Evolutionary conservation across 1,139 yeast genomes (phyloP), one percentile per base, ranked within the genome.

Genomic region (Saccharomyces pastorianus): DNA sequence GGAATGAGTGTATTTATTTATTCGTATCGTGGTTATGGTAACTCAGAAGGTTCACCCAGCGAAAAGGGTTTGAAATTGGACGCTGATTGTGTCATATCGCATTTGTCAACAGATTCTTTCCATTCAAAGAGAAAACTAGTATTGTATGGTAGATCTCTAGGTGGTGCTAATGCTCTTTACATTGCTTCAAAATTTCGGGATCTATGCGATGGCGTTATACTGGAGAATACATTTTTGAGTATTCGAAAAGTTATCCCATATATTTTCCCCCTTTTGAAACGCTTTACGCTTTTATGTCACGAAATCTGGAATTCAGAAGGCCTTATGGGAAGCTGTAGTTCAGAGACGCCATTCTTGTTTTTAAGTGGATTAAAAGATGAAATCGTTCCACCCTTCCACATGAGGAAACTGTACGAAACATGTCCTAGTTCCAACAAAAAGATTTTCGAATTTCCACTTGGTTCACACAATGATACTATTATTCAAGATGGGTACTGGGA

Each of bases 101-200:
- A 77, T 64, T 69, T 93, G 47, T 63, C 74, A 0, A 63, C 72
- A 0, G 84, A 85, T 61, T 78, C 76, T 52, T 77, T 83, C 55
- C 73, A 75, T 51, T 70, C 76, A 52, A 77, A 86, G 1, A 74
- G 83, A 6, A 63, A 59, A 17, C 62, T 91, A 4, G 72, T 89
- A 0, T 75, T 90, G 17, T 91, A 90, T 67, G 99, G 99, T 1
- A 77, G 97, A 55, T 88, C 96, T 4, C 75, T 93, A 26, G 99
- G 99, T 27, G 98, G 99, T 1, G 99, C 99, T 0, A 96, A 89
- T 27, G 90, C 96, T 6, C 80, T 90, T 23, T 87, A 90, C 69
- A 80, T 89, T 52, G 91, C 95, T 0, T 77, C 90, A 1, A 73
- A 75, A 51, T 75, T 77, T 69, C 72, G 81, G 1, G 62, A 71